Percentiles rank a stretch among this genome's conserved stretches.
Evolutionary conservation across 306 rosid genomes (phyloP).

Genomic region (Vigna unguiculata): DNA sequence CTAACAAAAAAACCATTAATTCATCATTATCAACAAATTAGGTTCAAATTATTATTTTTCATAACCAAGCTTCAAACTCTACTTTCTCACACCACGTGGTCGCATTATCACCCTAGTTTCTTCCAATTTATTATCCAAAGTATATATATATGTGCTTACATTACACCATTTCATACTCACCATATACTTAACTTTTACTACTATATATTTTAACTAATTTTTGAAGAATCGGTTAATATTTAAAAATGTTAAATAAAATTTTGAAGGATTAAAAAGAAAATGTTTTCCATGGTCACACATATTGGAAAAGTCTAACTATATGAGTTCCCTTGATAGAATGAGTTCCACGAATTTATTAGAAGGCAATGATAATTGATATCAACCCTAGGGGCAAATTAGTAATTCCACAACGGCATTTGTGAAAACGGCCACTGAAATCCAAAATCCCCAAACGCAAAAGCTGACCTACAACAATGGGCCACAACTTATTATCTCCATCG

Average conservation of each 20-base stretch:
- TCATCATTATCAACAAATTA: constrained; percentile 37
- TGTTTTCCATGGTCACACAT: not conserved
- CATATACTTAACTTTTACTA: not conserved
- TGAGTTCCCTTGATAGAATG: not conserved
- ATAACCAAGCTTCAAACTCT: constrained; percentile 37
- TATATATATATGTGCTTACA: not conserved
- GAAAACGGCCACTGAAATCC: constrained; percentile 24
- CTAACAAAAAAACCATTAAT: constrained; percentile 27
- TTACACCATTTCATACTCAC: not conserved
- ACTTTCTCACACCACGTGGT: constrained; percentile 51
- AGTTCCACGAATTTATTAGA: constrained; percentile 6
- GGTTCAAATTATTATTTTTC: not conserved
- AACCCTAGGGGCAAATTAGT: constrained; percentile 41
- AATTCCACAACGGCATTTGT: not conserved
- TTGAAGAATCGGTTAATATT: too few relatives aligned
- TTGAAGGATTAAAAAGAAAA: too few relatives aligned
- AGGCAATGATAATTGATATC: constrained; percentile 38
- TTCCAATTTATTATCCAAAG: constrained; percentile 10
- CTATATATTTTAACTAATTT: not conserved
- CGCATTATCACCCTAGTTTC: constrained; percentile 42
- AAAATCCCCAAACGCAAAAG: constrained; percentile 38
- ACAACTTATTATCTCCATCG: constrained; percentile 57
- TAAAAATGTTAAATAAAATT: too few relatives aligned
- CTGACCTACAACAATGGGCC: constrained; percentile 65
- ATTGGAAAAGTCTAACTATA: not conserved